Conservation (phyloP, 768 basidiomycete species). For the Kockovaella imperatae region DNA sequence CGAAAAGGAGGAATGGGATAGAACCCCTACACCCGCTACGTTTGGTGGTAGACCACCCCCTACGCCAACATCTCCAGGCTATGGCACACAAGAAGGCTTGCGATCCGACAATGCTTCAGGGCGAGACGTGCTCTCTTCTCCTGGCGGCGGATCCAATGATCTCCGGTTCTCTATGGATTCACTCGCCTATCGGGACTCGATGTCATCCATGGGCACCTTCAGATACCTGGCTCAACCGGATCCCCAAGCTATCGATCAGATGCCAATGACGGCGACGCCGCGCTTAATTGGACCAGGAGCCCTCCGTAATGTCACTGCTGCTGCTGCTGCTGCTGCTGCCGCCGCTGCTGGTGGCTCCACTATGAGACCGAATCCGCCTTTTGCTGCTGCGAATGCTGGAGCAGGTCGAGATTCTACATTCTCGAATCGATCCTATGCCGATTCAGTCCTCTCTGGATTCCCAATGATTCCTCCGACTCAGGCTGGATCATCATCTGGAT, state of each 20-base stretch:
- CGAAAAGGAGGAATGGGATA: neutral
- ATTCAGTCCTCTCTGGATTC: constrained; percentile 36
- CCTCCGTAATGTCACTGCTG: too few species aligned
- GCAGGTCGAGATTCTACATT: constrained; percentile 20
- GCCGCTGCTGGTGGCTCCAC: too few species aligned
- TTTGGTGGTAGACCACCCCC: constrained; percentile 6
- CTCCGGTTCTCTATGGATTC: constrained; percentile 44
- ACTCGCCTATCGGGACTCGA: constrained; percentile 28
- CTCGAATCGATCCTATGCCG: constrained; percentile 31
- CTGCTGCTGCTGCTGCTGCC: too few species aligned
- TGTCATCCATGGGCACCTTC: constrained; percentile 29
- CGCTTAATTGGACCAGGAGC: neutral
- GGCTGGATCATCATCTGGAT: neutral
- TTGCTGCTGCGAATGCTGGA: too few species aligned
- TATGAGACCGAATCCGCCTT: too few species aligned
- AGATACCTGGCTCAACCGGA: constrained; percentile 20
- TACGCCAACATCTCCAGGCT: constrained; percentile 9
- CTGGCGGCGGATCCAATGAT: constrained; percentile 19
- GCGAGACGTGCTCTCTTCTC: constrained; percentile 5
- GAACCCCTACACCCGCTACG: constrained; percentile 2
- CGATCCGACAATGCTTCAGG: constrained; percentile 9
- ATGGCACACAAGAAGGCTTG: constrained; percentile 7
- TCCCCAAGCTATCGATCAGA: neutral
- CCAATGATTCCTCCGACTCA: constrained; percentile 41
- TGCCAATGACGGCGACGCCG: too few species aligned